Evolutionary conservation across 805 yeast species (phyloP), one percentile per base, ranked within the genome.

Genomic region (Candida broadrunensis): DNA sequence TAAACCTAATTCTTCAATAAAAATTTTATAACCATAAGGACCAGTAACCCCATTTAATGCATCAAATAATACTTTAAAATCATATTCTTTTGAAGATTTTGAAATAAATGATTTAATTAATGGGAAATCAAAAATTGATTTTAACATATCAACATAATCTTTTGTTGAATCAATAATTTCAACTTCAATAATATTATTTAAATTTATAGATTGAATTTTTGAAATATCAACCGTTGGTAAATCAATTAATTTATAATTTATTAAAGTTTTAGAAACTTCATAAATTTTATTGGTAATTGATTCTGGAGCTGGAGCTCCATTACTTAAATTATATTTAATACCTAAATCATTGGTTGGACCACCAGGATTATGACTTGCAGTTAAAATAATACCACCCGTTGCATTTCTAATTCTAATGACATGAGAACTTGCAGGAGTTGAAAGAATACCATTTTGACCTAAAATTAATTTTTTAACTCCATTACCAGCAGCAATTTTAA

Each of bases 221-320:
- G 73, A 43, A 35, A 90, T 61, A 55, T 88, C 89, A 39, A 91
- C 61, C n/a, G 66, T 57, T 16, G 85, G 87, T 41, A 88, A 67
- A 37, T 78, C 76, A 29, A 63, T 61, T 15, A 78, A 65, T 58
- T 81, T 80, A 68, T 88, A 91, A 35, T 67, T 57, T 6, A 73
- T 60, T 52, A 93, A 68, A 31, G 63, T 55, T 57, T 74, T 77
- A 16, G 95, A 79, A 21, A 70, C 73, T 44, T 81, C 90, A 70
- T 68, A 93, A 58, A 91, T 93, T 62, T 82, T 79, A 68, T 91
- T 78, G 11, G 99, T 91, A 44, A 93, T 95, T 13, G 85, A 68
- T 63, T 91, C 99, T 11, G 99, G 99, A 9, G 98, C 98, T 32
- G 99, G 99, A 2, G 97, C 99, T 51, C 99, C 99, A 59, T 91